A percentile compares a stretch with the other conserved stretches of the same genome.
Conservation (phyloP, 116 monocot genomes). For the Iris pallida region DNA sequence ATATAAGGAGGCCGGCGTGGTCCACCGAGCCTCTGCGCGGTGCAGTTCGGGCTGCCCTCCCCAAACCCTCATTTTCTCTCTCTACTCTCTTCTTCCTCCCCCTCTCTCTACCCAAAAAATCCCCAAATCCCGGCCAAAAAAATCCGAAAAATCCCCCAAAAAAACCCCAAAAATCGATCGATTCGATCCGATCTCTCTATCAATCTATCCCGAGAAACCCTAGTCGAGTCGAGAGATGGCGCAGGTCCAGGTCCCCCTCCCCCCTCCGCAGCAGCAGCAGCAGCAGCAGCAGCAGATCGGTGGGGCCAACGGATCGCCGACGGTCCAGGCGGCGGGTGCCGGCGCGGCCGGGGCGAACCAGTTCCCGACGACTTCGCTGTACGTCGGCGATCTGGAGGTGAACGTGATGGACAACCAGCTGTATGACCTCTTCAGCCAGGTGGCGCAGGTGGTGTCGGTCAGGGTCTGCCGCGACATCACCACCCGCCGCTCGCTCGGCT, state of each 20-base stretch:
- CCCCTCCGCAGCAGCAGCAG: neutral
- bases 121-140: slow-evolving; percentile 22
- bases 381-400: slow-evolving; percentile 77
- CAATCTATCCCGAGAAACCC: neutral
- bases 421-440: slow-evolving; percentile 66
- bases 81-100: slow-evolving; percentile 2
- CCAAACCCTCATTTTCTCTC: slow-evolving; percentile 12
- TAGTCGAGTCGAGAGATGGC: neutral
- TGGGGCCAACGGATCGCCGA: slow-evolving; percentile 9
- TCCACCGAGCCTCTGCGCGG: slow-evolving; percentile 10
- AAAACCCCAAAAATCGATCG: slow-evolving; percentile 3
- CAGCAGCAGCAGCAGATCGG: slow-evolving; percentile 4
- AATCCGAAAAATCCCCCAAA: neutral
- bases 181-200: slow-evolving; percentile 2
- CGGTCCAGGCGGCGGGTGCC: neutral
- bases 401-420: slow-evolving; percentile 76
- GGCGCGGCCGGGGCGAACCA: slow-evolving; percentile 9
- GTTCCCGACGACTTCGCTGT: slow-evolving; percentile 59
- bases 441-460: slow-evolving; percentile 73
- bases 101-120: slow-evolving; percentile 7
- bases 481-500: slow-evolving; percentile 71
- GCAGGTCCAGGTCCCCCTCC: slow-evolving; percentile 50
- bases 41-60: slow-evolving; percentile 40
- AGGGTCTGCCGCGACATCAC: slow-evolving; percentile 73
- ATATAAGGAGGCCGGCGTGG: too few species aligned